These are phyloP conservation scores for Sclerotinia subarctica DNA, from an alignment of 2,329 filamentous ascomycete species.

Conservation along the genomic window DNA sequence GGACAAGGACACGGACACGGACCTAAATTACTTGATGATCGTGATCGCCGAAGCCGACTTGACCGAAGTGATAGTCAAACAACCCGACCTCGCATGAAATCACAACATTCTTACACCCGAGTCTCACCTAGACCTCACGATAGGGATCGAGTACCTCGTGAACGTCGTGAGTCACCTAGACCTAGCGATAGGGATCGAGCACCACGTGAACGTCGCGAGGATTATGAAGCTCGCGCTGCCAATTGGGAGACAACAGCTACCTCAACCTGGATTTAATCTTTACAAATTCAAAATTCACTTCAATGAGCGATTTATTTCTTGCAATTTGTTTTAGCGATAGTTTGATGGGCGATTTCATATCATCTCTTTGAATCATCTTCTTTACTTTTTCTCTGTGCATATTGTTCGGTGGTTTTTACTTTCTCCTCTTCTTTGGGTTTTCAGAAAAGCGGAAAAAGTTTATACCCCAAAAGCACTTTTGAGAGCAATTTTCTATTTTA, in stretches of 20 bases:
- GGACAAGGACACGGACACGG: conserved; percentile 17
- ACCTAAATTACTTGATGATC: conserved; percentile 31
- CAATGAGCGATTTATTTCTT: conserved; percentile 27
- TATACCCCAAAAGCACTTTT: conserved; percentile 33
- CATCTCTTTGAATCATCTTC: conserved; percentile 24
- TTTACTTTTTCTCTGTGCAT: conserved; percentile 28
- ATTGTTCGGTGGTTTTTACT: conserved; percentile 27
- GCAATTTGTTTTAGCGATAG: conserved; percentile 28
- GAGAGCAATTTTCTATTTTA: neutral
- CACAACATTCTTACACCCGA: conserved; percentile 31
- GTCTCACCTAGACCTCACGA: conserved; percentile 24
- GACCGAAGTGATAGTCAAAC: conserved; percentile 26
- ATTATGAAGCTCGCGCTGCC: conserved; percentile 13
- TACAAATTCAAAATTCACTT: conserved; percentile 16
- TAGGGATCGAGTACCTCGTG: conserved; percentile 13
- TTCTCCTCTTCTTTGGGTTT: conserved; percentile 29
- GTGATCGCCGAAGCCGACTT: conserved; percentile 30
- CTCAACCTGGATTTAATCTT: conserved; percentile 23
- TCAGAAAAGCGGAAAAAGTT: conserved; percentile 32
- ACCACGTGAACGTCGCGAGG: conserved; percentile 18
- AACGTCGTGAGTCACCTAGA: conserved; percentile 11
- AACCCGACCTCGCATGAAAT: conserved; percentile 26
- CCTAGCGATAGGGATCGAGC: conserved; percentile 18
- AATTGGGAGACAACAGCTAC: neutral
- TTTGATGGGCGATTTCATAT: conserved; percentile 24